Evolutionary conservation across 495 filamentous ascomycete genomes (phyloP), one percentile per base, ranked within the genome.

Genomic region (Xylaria acuta): DNA sequence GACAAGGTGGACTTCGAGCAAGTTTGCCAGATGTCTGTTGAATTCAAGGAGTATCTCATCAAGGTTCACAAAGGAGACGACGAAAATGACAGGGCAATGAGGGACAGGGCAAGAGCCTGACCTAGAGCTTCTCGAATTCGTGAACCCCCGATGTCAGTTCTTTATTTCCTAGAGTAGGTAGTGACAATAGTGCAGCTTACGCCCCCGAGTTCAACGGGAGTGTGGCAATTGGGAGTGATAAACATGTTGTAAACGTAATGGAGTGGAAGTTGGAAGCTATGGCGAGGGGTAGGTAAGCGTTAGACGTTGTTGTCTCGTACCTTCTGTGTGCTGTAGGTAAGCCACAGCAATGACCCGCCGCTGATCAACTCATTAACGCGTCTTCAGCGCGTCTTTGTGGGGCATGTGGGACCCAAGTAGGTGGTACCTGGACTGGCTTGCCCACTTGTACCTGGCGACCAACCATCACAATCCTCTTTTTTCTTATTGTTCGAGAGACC

Each of bases 311-410:
- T n/a, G n/a, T n/a, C n/a, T n/a, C n/a, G n/a, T n/a, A n/a, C n/a
- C n/a, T n/a, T n/a, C n/a, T n/a, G n/a, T n/a, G n/a, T n/a, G n/a
- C n/a, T 7, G 7, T 38, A 38, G 3, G 36, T 22, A 49, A 49
- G 45, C 45, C 20, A 41, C 38, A 41, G 3, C 38, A 41, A 41
- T 41, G 38, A 47, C 5, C 43, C 43, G 6, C 47, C 47, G 9
- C n/a, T 3, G n/a, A 51, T 25, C 53, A 38, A 22, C 34, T 38
- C 34, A 60, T 60, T 40, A 60, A 60, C 58, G 58, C 58, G 58
- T 60, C 58, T 60, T n/a, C 58, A 38, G 58, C 58, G 58, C 58
- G 58, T 60, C 34, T n/a, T 60, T 36, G 34, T 60, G 58, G 58
- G 20, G 58, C 58, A 60, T 60, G 3, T 11, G 25, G 12, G 18